Evolutionary conservation across 495 filamentous ascomycete species (phyloP).

Genomic region (Penicillium angulare): DNA sequence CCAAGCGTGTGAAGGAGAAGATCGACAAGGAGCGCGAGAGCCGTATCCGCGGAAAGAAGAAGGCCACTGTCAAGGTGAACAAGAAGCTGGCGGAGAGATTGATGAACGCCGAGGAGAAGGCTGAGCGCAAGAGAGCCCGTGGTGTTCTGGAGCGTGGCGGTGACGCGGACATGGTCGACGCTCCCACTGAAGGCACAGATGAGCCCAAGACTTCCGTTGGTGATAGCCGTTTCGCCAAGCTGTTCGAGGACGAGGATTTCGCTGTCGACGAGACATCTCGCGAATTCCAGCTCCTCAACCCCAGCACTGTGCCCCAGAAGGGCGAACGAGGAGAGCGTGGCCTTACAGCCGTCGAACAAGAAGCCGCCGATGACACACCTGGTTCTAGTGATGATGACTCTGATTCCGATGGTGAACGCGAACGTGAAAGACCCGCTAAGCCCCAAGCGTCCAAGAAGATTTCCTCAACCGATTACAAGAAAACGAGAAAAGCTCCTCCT

Average conservation of each 20-base stretch:
- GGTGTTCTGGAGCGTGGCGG: slow-evolving; percentile 56
- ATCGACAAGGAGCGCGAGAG: slow-evolving; percentile 92
- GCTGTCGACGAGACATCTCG: slow-evolving; percentile 83
- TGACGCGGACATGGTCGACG: slow-evolving; percentile 48
- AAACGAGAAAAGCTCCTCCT: slow-evolving; percentile 52
- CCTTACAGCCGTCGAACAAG: slow-evolving; percentile 68
- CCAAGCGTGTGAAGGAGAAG: slow-evolving; percentile 83
- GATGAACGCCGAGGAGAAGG: slow-evolving; percentile 74
- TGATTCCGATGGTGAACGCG: slow-evolving; percentile 38
- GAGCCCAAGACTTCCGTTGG: slow-evolving; percentile 58
- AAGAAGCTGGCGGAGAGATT: slow-evolving; percentile 81
- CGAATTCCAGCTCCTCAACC: slow-evolving; percentile 86
- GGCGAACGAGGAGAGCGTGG: slow-evolving; percentile 44
- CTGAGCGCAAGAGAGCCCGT: slow-evolving; percentile 62
- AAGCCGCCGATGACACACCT: slow-evolving; percentile 52
- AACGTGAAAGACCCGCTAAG: slow-evolving; percentile 23
- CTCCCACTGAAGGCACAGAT: slow-evolving; percentile 23
- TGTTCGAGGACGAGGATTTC: slow-evolving; percentile 94
- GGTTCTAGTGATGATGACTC: slow-evolving; percentile 47
- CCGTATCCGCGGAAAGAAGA: slow-evolving; percentile 88
- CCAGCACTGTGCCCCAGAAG: slow-evolving; percentile 60
- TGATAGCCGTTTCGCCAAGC: slow-evolving; percentile 78
- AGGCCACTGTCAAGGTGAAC: slow-evolving; percentile 88
- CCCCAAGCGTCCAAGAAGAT: slow-evolving; percentile 54
- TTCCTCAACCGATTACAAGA: slow-evolving; percentile 51